A percentile compares a stretch with the other conserved stretches of the same genome.
Conservation (phyloP, 148 eudicot species). For the Amaranthus hypochondriacus region DNA sequence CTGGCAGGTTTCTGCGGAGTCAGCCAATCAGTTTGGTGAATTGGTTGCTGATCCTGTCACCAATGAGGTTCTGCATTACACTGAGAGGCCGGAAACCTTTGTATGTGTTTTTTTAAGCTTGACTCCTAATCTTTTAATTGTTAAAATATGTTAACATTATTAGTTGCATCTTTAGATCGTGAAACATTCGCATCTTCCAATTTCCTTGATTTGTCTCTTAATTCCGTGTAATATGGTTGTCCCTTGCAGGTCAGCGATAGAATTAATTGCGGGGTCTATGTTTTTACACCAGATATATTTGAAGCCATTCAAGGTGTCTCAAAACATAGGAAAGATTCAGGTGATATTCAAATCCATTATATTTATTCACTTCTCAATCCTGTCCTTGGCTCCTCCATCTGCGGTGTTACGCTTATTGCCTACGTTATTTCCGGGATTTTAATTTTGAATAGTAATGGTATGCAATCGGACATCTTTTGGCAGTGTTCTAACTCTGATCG, state of each 20-base stretch:
- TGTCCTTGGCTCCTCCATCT: background rate
- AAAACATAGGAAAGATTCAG: constrained; percentile 55
- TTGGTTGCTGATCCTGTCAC: constrained; percentile 68
- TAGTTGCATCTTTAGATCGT: constrained; percentile 1
- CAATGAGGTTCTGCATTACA: constrained; percentile 69
- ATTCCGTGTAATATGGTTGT: constrained; percentile 12
- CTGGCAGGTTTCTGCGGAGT: constrained; percentile 57
- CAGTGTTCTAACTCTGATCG: too few relatives aligned
- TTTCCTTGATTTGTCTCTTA: background rate
- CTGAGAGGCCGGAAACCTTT: constrained; percentile 72
- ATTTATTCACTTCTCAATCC: background rate
- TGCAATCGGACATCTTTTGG: too few relatives aligned
- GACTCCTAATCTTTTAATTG: background rate
- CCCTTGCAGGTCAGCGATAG: constrained; percentile 65
- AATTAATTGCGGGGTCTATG: constrained; percentile 73
- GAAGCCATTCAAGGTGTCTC: constrained; percentile 60
- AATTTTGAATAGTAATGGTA: too few relatives aligned
- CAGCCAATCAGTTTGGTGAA: constrained; percentile 68
- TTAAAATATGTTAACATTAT: background rate
- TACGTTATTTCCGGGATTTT: background rate
- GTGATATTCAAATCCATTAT: constrained; percentile 18
- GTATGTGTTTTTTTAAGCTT: constrained; percentile 31
- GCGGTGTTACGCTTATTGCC: background rate
- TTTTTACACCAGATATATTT: constrained; percentile 62
- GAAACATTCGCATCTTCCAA: background rate